These are phyloP conservation scores for Allomyces macrogynus DNA, from an alignment of 192 early-diverging fungal species.

Conservation along the genomic window DNA sequence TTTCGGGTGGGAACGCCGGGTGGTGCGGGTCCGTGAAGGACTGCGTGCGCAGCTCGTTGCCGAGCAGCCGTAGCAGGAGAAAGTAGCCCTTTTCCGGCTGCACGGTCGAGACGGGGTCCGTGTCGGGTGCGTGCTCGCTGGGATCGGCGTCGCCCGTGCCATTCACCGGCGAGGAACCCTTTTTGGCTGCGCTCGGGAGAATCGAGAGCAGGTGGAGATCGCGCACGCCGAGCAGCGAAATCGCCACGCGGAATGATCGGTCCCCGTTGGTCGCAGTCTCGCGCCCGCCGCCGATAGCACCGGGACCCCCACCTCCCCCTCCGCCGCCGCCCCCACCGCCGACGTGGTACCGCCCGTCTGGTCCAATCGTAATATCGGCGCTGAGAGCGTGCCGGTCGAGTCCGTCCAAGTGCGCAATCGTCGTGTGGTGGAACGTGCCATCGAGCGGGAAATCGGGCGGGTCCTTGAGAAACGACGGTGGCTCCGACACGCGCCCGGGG, in stretches of 20 bases:
- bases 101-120: not conserved
- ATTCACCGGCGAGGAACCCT: not conserved
- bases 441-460: too few relatives aligned
- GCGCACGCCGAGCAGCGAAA: not conserved
- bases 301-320: too few relatives aligned
- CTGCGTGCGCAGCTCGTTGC: slow-evolving; percentile 22
- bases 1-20: slow-evolving; percentile 24
- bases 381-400: too few relatives aligned
- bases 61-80: slow-evolving; percentile 15
- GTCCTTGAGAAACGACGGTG: too few relatives aligned
- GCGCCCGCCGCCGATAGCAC: too few relatives aligned
- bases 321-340: too few relatives aligned
- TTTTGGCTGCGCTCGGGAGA: not conserved
- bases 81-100: slow-evolving; percentile 5
- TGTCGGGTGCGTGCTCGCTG: not conserved
- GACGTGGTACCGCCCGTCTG: too few relatives aligned
- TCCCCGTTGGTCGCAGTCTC: not conserved
- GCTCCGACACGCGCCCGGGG: too few relatives aligned
- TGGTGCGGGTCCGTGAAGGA: slow-evolving; percentile 16
- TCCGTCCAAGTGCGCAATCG: too few relatives aligned
- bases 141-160: not conserved
- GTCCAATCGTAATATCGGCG: too few relatives aligned
- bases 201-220: not conserved
- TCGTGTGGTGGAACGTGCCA: too few relatives aligned
- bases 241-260: not conserved